Conservation (phyloP, 192 early-diverging fungal genomes). For the Funneliformis geosporum region DNA sequence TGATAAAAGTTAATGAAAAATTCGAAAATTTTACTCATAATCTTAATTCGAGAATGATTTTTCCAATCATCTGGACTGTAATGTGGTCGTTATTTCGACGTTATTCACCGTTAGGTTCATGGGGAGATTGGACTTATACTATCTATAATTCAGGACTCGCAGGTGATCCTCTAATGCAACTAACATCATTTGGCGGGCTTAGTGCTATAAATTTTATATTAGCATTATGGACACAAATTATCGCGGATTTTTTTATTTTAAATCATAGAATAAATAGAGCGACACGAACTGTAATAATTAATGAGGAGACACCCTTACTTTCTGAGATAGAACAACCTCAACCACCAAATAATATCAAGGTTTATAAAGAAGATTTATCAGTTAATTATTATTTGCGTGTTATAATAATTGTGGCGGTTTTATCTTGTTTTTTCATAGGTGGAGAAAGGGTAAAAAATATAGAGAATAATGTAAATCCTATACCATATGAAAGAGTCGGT, state of each 20-base stretch:
- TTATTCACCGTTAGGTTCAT: slow-evolving; percentile 26
- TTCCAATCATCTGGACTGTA: background rate
- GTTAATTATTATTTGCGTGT: background rate
- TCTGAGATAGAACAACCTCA: background rate
- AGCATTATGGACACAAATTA: background rate
- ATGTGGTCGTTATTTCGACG: background rate
- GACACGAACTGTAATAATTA: background rate
- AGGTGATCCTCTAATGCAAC: slow-evolving; percentile 15
- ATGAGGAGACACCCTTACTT: background rate
- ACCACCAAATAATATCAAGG: background rate
- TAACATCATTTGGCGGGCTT: background rate
- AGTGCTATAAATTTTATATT: slow-evolving; percentile 3
- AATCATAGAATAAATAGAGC: background rate
- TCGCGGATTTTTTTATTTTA: background rate
- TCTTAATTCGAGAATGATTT: background rate
- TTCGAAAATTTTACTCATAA: background rate
- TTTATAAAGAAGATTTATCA: background rate
- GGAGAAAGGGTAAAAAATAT: background rate
- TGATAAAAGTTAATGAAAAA: background rate
- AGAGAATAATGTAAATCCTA: background rate
- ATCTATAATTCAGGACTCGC: background rate
- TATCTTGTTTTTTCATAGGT: background rate
- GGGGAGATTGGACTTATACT: slow-evolving; percentile 31
- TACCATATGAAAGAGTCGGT: background rate
- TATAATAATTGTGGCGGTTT: background rate